A percentile compares a stretch with the other conserved stretches of the same genome.
These are phyloP conservation scores for Fusarium equiseti DNA, from an alignment of 2,329 filamentous ascomycete species.

Conservation along the genomic window DNA sequence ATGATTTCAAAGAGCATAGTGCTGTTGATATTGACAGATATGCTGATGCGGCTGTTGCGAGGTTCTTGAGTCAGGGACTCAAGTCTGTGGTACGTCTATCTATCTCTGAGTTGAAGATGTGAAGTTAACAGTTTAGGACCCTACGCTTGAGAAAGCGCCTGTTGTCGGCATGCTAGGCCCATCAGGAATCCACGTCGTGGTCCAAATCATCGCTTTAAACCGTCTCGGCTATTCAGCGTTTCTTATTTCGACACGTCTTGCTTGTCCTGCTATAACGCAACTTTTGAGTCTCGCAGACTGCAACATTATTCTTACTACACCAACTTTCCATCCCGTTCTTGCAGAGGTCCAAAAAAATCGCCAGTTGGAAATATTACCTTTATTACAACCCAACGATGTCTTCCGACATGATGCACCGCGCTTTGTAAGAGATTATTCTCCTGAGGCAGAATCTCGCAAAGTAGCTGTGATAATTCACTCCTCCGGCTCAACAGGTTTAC, in stretches of 20 bases:
- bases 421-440: conserved; percentile 32
- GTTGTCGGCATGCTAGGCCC: conserved; percentile 40
- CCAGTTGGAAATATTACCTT: conserved; percentile 23
- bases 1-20: conserved; percentile 41
- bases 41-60: conserved; percentile 39
- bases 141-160: conserved; percentile 22
- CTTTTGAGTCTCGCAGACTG: conserved; percentile 29
- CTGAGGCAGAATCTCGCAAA: conserved; percentile 32
- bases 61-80: conserved; percentile 26
- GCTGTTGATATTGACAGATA: conserved; percentile 38
- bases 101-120: no score
- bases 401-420: conserved; percentile 22
- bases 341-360: conserved; percentile 31
- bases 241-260: conserved; percentile 41
- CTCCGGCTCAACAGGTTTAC: conserved; percentile 69
- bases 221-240: conserved; percentile 40
- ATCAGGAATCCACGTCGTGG: conserved; percentile 37
- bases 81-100: conserved; percentile 26
- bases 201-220: conserved; percentile 42
- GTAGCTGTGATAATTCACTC: conserved; percentile 50
- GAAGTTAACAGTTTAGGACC: conserved; percentile 28
- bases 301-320: conserved; percentile 29
- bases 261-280: conserved; percentile 34
- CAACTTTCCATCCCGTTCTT: conserved; percentile 33
- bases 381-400: conserved; percentile 19